A percentile compares a stretch with the other conserved stretches of the same genome.
phyloP scores from a whole-genome alignment of 169 alveolate species.

The Babesia gibsoni region DNA sequence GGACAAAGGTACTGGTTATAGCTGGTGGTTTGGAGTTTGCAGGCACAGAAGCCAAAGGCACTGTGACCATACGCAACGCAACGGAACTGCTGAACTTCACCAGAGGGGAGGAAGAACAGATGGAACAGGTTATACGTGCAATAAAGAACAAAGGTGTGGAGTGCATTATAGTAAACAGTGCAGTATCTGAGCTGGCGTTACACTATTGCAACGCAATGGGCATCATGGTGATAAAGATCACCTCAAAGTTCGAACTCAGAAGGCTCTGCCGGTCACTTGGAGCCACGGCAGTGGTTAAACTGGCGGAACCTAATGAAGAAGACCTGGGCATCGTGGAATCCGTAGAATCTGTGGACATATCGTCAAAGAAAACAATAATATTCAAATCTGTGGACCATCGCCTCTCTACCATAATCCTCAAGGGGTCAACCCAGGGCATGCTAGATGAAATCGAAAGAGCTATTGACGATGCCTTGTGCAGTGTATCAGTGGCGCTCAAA shows the following conservation, averaged over 20 bases:
- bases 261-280: constrained; percentile 94
- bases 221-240: constrained; percentile 88
- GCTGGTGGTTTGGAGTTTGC: constrained; percentile 96
- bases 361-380: constrained; percentile 85
- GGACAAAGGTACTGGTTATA: constrained; percentile 93
- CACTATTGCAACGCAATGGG: constrained; percentile 96
- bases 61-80: constrained; percentile 96
- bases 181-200: constrained; percentile 94
- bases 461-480: constrained; percentile 84
- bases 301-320: constrained; percentile 92
- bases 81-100: constrained; percentile 90
- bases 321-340: constrained; percentile 93
- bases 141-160: constrained; percentile 89
- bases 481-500: constrained; percentile 80
- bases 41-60: constrained; percentile 97
- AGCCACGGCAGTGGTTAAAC: constrained; percentile 92
- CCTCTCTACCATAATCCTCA: constrained; percentile 89
- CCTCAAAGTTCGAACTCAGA: constrained; percentile 92
- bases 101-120: constrained; percentile 87
- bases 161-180: constrained; percentile 91
- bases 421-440: constrained; percentile 95
- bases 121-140: constrained; percentile 83
- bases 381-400: constrained; percentile 76
- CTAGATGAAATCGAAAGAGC: constrained; percentile 99
- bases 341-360: constrained; percentile 89